Evolutionary conservation across 352 stramenopile species (phyloP), one percentile per base, ranked within the genome.

Genomic region (Pythium diclinum): DNA sequence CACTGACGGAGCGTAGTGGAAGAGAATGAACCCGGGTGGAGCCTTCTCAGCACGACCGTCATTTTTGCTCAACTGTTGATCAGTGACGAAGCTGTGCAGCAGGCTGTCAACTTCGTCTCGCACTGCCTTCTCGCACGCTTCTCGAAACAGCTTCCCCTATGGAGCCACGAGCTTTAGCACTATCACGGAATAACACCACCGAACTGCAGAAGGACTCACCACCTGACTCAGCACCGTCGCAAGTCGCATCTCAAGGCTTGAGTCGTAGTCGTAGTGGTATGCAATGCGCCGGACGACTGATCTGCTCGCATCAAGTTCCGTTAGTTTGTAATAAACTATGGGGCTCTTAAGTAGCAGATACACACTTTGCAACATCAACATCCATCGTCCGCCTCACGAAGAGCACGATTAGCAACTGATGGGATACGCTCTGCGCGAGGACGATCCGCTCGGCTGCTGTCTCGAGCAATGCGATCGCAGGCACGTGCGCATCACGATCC

Each of bases 381-480:
- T 75, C 67, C 38, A 87, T 57, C 1, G 38, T 38, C 0, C 75
- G 68, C 1, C 46, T 36, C 33, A 73, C 78, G 56, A 86, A 87
- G 33, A 89, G 59, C 19, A 71, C 76, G 65, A 73, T 44, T 16
- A 68, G 7, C 5, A 70, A 28, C 28, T 23, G 16, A 4, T 36
- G 57, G 3, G 19, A 4, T 5, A 65, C 68, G 10, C 74, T 85
- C 10, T 70, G 59, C 14, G 71, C 65, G 5, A 84, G 58, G 47
- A 81, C 75, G 57, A 89, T 76, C n/a, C 71, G 74, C 54, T 89
- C 78, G 2, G 65, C 28, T 19, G 75, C 40, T 21, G 78, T 89
- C 23, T 73, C 49, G 21, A 87, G 75, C 56, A 78, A 56, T 6
- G 53, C 51, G 52, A 89, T 87, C 60, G 68, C 11, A 44, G 60